These are phyloP conservation scores for Calonectria fujianensis DNA, from an alignment of 2,329 filamentous ascomycete species.

Conservation along the genomic window DNA sequence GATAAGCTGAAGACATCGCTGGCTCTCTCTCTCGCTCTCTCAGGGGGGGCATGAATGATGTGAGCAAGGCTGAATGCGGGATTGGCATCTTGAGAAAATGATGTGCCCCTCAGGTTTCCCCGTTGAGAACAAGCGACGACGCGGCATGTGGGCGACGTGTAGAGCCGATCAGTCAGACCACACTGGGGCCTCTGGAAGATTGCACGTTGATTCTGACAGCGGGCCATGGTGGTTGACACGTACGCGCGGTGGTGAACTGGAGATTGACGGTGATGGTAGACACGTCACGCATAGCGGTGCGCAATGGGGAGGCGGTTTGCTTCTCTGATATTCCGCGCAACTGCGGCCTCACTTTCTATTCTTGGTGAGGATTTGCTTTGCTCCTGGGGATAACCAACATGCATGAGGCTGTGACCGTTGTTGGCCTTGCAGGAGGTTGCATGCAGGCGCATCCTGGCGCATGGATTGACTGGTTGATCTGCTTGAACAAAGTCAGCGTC, in stretches of 20 bases:
- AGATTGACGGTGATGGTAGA: slow-evolving; percentile 6
- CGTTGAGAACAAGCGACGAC: slow-evolving; percentile 5
- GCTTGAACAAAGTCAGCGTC: not conserved
- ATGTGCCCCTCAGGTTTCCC: slow-evolving; percentile 17
- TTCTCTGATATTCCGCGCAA: not conserved
- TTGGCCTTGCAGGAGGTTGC: slow-evolving; percentile 1
- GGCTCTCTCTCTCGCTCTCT: not conserved
- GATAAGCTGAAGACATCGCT: not conserved
- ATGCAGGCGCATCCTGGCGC: not conserved
- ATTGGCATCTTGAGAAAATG: slow-evolving; percentile 20
- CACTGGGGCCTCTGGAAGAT: slow-evolving; percentile 19
- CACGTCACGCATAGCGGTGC: slow-evolving; percentile 1
- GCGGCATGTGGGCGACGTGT: slow-evolving; percentile 17
- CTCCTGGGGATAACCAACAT: not conserved
- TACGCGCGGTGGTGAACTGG: not conserved
- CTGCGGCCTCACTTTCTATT: not conserved
- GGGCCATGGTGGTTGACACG: slow-evolving; percentile 17
- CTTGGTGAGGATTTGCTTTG: not conserved
- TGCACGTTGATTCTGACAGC: not conserved
- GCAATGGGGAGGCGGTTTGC: not conserved
- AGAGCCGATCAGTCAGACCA: slow-evolving; percentile 24
- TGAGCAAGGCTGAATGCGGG: not conserved
- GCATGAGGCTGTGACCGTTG: not conserved
- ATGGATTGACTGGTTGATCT: not conserved
- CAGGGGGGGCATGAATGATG: not conserved